Base-by-base conservation (phyloP, 345 rosid species). In the Gossypium herbaceum region DNA sequence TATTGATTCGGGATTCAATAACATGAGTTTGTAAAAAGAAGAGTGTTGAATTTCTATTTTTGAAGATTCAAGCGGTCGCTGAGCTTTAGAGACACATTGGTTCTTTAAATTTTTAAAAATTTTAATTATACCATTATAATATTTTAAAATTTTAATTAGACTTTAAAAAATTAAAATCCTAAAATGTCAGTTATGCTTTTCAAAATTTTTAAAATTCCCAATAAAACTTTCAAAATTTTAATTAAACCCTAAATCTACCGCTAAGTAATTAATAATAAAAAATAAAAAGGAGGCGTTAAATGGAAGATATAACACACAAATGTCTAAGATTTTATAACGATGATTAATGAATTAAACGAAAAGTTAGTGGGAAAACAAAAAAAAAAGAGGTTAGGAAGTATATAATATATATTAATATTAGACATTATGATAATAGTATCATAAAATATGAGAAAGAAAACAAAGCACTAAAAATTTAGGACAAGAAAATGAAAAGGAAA, bases 391-490 rank as follows among this genome's bases (percentile, higher is more conserved):
- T 34, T 34, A 34, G 41, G 41, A 34, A 34, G 41, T 34, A 5
- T 34, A 29, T 29, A 27, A 29, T 29, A 29, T 34, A 60, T 52
- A 61, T 22, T 11, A 15, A 58, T 24, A 58, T 1, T 8, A 19
- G 61, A 20, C 60, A 20, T 56, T 56, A 3, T 19, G 19, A 8
- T n/a, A 8, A 17, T 2, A 24, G 22, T 20, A 57, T 9, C 2
- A 9, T 24, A 10, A 58, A 22, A 0, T 24, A 25, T 11, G 16
- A 22, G 39, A 59, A 24, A 22, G 1, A 62, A 72, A 17, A 39
- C 24, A 63, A 63, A 16, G 71, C 72, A 63, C 45, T 54, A 61
- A 34, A 61, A 52, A 64, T 15, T n/a, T 78, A 63, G 68, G 72
- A 74, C 50, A 71, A 75, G 68, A 79, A 39, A 34, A 34, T 34